Evolutionary conservation across 768 basidiomycete genomes (phyloP).

Genomic region (Candolleomyces efflorescens): DNA sequence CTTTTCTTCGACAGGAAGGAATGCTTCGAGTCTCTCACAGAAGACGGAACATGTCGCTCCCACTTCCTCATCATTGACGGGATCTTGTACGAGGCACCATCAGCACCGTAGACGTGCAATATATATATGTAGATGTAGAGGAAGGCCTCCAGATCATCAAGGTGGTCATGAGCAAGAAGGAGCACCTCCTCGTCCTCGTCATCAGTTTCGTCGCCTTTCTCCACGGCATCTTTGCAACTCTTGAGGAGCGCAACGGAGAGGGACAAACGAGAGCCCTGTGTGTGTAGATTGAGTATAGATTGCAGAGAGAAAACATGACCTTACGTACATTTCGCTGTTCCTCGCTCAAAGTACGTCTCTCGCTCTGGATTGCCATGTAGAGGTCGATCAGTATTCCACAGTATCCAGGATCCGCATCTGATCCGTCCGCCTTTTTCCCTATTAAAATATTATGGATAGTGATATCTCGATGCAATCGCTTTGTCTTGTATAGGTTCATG

Average conservation of each 20-base stretch:
- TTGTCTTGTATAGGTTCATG: background rate
- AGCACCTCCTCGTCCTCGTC: too few relatives aligned
- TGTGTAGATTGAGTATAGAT: too few relatives aligned
- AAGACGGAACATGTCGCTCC: conserved; percentile 38
- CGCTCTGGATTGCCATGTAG: background rate
- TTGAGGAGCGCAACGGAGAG: background rate
- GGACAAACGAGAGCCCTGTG: background rate
- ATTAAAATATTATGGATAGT: background rate
- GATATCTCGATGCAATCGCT: background rate
- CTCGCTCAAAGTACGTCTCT: background rate
- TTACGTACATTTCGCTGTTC: too few relatives aligned
- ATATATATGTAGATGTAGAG: background rate
- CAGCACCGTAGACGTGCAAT: too few relatives aligned
- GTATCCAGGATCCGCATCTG: background rate
- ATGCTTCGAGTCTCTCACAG: too few relatives aligned
- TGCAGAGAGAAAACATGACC: too few relatives aligned
- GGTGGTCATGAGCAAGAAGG: background rate
- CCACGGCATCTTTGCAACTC: too few relatives aligned
- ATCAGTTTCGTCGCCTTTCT: too few relatives aligned
- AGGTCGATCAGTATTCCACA: background rate
- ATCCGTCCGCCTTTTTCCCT: too few relatives aligned
- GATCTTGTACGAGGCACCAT: conserved; percentile 54
- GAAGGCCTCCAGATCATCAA: background rate
- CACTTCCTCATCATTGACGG: conserved; percentile 61
- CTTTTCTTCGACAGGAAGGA: too few relatives aligned